These are phyloP conservation scores for Guyanaporus albipodus DNA, from an alignment of 768 basidiomycete genomes.

Conservation along the genomic window DNA sequence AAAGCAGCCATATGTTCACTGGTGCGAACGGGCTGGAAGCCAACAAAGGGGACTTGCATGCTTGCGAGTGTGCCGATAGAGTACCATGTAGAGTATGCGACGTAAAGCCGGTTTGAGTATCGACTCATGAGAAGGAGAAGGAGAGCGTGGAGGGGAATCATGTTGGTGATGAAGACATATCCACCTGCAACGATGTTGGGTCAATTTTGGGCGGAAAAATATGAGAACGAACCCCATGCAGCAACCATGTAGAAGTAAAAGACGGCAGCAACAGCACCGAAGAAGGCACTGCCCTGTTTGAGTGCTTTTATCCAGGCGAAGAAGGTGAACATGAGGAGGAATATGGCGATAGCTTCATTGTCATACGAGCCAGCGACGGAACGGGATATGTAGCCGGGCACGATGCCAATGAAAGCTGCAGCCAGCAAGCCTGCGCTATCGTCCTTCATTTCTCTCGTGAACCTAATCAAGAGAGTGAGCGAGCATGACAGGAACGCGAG, in stretches of 20 bases:
- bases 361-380: conserved; percentile 99
- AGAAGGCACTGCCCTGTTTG: conserved; percentile 90
- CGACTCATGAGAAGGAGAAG: conserved; percentile 95
- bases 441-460: conserved; percentile 95
- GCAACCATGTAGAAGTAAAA: conserved; percentile 99
- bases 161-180: conserved; percentile 99
- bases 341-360: conserved; percentile 99
- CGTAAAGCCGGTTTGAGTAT: conserved; percentile 87
- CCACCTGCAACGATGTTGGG: conserved; percentile 54
- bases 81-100: conserved; percentile 97
- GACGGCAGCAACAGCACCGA: conserved; percentile 83
- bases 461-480: conserved; percentile 45
- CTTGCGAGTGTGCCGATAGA: conserved; percentile 94
- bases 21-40: conserved; percentile 96
- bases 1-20: conserved; percentile 99
- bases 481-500: neutral
- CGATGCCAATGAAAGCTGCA: conserved; percentile 97
- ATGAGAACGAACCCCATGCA: conserved; percentile 77
- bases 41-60: conserved; percentile 99
- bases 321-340: conserved; percentile 99
- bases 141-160: conserved; percentile 97
- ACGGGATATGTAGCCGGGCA: conserved; percentile 97
- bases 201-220: conserved; percentile 5
- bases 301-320: conserved; percentile 96
- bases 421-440: conserved; percentile 95